These are phyloP conservation scores for Myochromella boudieri DNA, from an alignment of 768 basidiomycete species.

Conservation along the genomic window DNA sequence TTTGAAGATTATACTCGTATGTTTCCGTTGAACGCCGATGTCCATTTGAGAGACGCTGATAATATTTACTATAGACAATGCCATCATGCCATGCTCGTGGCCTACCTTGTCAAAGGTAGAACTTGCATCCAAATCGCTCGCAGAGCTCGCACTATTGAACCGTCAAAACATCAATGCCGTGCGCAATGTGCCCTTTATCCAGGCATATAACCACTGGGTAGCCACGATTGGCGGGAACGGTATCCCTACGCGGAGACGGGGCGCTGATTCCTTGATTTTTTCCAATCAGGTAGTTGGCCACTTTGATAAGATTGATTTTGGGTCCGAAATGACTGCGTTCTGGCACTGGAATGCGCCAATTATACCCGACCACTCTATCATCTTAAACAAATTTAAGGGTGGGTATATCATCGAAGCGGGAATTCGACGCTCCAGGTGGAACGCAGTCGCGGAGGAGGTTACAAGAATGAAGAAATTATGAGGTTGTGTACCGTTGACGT, in stretches of 20 bases:
- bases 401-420: conserved; percentile 7
- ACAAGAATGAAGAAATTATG: background rate
- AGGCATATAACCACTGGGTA: conserved; percentile 5
- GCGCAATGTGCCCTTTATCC: conserved; percentile 7
- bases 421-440: conserved; percentile 3
- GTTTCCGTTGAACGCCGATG: background rate
- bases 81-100: conserved; percentile 8
- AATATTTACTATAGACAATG: conserved; percentile 1
- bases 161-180: conserved; percentile 1
- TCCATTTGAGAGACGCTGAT: background rate
- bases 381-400: conserved; percentile 10
- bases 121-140: conserved; percentile 2
- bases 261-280: conserved; percentile 5
- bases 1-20: conserved; percentile 5
- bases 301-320: conserved; percentile 5
- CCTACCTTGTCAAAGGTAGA: conserved; percentile 3
- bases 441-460: background rate
- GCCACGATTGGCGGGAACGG: conserved; percentile 3
- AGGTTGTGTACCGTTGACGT: background rate
- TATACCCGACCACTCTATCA: conserved; percentile 1
- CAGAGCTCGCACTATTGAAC: conserved; percentile 4
- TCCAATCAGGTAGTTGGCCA: conserved; percentile 7
- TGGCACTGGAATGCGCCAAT: conserved; percentile 8
- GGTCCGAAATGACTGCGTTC: conserved; percentile 5
- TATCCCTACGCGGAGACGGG: conserved; percentile 4